Evolutionary conservation across 169 alveolate genomes (phyloP).

Genomic region (Theileria sp.): DNA sequence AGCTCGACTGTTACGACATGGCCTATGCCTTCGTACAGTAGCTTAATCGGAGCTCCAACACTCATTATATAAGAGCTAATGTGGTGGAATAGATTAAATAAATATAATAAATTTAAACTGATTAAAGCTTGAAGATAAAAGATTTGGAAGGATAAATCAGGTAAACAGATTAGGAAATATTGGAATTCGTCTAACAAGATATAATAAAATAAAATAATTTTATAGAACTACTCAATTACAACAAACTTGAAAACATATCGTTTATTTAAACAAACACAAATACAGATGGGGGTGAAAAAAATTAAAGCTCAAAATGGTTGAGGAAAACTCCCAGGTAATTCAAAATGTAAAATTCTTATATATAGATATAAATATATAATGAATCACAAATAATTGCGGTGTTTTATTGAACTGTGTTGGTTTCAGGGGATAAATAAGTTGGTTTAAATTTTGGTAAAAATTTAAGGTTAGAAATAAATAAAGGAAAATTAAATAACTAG

Average conservation of each 20-base stretch:
- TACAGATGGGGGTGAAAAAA: neutral
- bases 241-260: neutral
- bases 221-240: neutral
- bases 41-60: conserved; percentile 95
- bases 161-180: neutral
- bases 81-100: neutral
- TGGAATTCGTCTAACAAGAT: neutral
- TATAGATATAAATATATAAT: neutral
- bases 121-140: neutral
- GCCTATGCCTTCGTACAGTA: conserved; percentile 97
- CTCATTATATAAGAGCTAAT: conserved; percentile 72
- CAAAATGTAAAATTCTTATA: neutral
- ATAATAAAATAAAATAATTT: too few species aligned
- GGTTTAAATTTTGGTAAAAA: neutral
- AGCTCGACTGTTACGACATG: conserved; percentile 97
- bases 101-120: neutral
- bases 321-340: neutral
- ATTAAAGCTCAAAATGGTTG: neutral
- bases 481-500: neutral
- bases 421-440: too few species aligned
- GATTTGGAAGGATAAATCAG: neutral
- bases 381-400: neutral
- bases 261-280: neutral
- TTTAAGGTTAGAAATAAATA: neutral
- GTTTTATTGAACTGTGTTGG: neutral